Evolutionary conservation across 2,329 filamentous ascomycete genomes (phyloP).

Genomic region (Pseudocercospora eumusae): DNA sequence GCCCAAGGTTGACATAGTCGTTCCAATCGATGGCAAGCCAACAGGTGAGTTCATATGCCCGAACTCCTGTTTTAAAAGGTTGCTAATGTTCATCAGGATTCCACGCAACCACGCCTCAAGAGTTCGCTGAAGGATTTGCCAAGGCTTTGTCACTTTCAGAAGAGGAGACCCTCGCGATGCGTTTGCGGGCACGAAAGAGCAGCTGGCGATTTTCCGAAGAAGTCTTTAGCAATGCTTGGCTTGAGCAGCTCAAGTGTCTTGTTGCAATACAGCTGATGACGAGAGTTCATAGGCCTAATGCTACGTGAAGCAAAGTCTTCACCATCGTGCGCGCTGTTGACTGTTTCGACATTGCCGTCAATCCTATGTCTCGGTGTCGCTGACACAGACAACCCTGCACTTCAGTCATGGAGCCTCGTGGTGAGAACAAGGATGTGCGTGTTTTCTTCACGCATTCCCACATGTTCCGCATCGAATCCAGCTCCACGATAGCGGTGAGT

Average conservation of each 20-base stretch:
- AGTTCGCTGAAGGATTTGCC: slow-evolving; percentile 80
- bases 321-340: background rate
- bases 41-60: slow-evolving; percentile 62
- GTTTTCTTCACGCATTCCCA: too few relatives aligned
- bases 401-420: too few relatives aligned
- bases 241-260: slow-evolving; percentile 70
- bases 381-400: too few relatives aligned
- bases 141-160: slow-evolving; percentile 69
- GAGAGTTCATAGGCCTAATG: background rate
- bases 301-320: background rate
- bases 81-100: too few relatives aligned
- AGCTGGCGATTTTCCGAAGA: slow-evolving; percentile 84
- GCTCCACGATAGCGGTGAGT: too few relatives aligned
- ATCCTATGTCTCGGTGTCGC: too few relatives aligned
- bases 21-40: slow-evolving; percentile 72
- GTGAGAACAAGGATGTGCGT: too few relatives aligned
- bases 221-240: slow-evolving; percentile 79
- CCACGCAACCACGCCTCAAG: slow-evolving; percentile 73
- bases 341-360: too few relatives aligned
- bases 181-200: slow-evolving; percentile 72
- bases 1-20: slow-evolving; percentile 89
- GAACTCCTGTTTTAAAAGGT: too few relatives aligned
- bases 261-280: slow-evolving; percentile 46
- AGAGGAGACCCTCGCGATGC: slow-evolving; percentile 69
- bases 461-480: too few relatives aligned